A percentile compares a stretch with the other conserved stretches of the same genome.
phyloP scores from a whole-genome alignment of 2,329 filamentous ascomycete genomes.

The Cladophialophora yegresii region DNA sequence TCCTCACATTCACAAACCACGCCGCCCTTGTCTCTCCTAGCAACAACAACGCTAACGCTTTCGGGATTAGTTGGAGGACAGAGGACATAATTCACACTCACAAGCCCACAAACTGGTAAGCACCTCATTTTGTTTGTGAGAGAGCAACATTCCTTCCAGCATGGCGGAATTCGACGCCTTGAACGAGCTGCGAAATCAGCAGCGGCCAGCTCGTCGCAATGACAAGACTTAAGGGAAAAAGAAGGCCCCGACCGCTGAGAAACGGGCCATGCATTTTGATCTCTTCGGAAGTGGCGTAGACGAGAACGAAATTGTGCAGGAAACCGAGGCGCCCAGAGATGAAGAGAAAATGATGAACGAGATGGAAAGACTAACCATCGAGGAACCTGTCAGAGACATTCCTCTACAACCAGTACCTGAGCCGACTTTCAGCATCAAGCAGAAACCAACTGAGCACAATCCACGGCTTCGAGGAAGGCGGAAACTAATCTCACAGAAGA shows the following conservation, averaged over 20 bases:
- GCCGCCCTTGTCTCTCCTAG: conserved; percentile 19
- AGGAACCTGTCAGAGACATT: conserved; percentile 15
- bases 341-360: conserved; percentile 14
- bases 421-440: conserved; percentile 1
- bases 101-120: conserved; percentile 10
- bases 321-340: neutral
- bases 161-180: conserved; percentile 29
- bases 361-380: conserved; percentile 28
- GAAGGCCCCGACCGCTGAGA: conserved; percentile 22
- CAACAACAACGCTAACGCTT: conserved; percentile 27
- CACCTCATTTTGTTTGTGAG: conserved; percentile 12
- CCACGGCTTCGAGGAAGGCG: conserved; percentile 26
- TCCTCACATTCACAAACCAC: conserved; percentile 3
- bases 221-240: conserved; percentile 36
- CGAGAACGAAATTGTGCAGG: conserved; percentile 23
- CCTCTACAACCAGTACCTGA: neutral
- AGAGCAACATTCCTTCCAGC: conserved; percentile 1
- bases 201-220: conserved; percentile 23
- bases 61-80: conserved; percentile 8
- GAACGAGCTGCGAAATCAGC: conserved; percentile 30
- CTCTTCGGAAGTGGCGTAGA: conserved; percentile 29
- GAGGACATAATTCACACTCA: conserved; percentile 10
- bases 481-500: conserved; percentile 23
- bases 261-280: conserved; percentile 29
- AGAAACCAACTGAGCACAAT: conserved; percentile 14